A percentile compares a stretch with the other conserved stretches of the same genome.
Conservation (phyloP, 768 basidiomycete species). For the Trametes gibbosa region DNA sequence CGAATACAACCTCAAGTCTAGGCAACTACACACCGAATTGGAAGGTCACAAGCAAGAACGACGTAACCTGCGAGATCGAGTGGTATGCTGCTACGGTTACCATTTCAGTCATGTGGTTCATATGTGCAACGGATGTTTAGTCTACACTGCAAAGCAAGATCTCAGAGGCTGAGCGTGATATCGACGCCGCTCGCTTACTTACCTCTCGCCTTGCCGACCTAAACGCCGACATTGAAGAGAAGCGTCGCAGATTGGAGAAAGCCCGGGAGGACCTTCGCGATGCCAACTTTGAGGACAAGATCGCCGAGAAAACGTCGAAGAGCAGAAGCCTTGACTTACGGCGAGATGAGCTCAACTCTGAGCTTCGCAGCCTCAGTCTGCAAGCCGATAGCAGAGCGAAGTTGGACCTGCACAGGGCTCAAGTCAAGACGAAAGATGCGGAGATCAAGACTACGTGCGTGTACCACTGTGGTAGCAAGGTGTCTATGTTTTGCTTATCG, state of each 20-base stretch:
- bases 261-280: constrained; percentile 54
- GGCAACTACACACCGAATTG: constrained; percentile 53
- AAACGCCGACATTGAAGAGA: constrained; percentile 67
- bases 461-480: not conserved
- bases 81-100: constrained; percentile 43
- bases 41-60: constrained; percentile 55
- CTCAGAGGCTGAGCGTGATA: constrained; percentile 45
- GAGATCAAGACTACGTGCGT: constrained; percentile 72
- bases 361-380: constrained; percentile 65
- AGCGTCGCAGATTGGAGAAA: constrained; percentile 57
- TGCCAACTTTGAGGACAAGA: constrained; percentile 62
- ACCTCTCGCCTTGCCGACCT: constrained; percentile 52
- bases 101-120: not conserved
- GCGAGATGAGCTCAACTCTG: constrained; percentile 66
- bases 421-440: constrained; percentile 58
- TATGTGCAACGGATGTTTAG: constrained; percentile 12
- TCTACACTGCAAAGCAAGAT: constrained; percentile 44
- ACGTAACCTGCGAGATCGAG: constrained; percentile 50
- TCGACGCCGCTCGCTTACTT: constrained; percentile 57
- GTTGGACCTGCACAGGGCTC: constrained; percentile 68
- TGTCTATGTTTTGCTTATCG: not conserved
- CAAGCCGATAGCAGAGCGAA: constrained; percentile 83
- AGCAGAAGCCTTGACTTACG: constrained; percentile 63
- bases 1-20: constrained; percentile 61
- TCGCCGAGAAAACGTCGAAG: constrained; percentile 52